Evolutionary conservation across 139 green algal genomes (phyloP), one percentile per base, ranked within the genome.

Genomic region (Nannochloris sp.): DNA sequence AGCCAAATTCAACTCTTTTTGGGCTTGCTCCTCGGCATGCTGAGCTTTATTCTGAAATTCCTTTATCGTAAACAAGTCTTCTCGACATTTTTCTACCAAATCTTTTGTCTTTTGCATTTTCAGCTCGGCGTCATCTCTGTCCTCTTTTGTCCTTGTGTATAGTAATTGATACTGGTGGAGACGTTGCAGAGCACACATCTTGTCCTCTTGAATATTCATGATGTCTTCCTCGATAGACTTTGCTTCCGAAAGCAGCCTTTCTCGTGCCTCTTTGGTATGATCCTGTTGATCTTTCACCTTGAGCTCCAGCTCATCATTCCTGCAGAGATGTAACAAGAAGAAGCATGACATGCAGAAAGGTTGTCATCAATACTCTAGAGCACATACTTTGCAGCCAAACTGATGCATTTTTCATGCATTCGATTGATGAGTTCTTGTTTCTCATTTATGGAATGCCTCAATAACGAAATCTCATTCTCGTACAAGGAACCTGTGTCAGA

Each of bases 111-210:
- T 71, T 6, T 67, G 69, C 24, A 92, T 84, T 66, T 80, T 85
- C 61, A 83, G 69, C 61, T 88, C 79, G 48, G 84, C 80, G 14
- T 66, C 72, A 56, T 84, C 68, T 60, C 91, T 87, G 59, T 95
- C 88, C 10, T 78, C 76, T 50, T 81, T 90, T 70, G 36, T 18
- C 16, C 12, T 44, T 16, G 10, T 18, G 31, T 63, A 76, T 53
- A 95, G 68, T 57, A 94, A 70, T 36, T 84, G 85, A 76, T 93
- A 94, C 50, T 94, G 85, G 60, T 83, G 58, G 71, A 91, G 87
- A 63, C 91, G 16, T 53, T 53, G 46, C 18, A 53, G 8, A 19
- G 46, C n/a, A 21, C 46, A 25, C 46, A 53, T 8, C n/a, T 19
- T 53, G 16, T 53, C 46, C 16, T 53, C 46, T 12, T 53, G 18